Evolutionary conservation across 2,329 filamentous ascomycete species (phyloP).

Genomic region (Septoria linicola): DNA sequence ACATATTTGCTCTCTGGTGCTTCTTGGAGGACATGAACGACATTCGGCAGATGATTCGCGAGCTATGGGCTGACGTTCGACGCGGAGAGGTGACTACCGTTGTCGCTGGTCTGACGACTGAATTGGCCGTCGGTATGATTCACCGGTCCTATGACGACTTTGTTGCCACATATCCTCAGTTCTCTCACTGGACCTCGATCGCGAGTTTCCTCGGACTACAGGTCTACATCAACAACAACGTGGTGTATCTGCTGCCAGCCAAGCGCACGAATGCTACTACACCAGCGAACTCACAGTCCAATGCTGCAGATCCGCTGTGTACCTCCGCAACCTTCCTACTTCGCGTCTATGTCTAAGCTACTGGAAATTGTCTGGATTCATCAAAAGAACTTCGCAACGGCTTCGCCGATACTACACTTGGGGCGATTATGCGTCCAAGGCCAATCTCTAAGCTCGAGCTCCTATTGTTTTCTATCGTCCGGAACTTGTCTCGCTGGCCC

Average conservation of each 20-base stretch:
- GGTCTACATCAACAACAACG: neutral
- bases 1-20: constrained; percentile 12
- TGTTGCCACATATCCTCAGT: neutral
- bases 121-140: constrained; percentile 4
- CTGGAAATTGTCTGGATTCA: too few relatives aligned
- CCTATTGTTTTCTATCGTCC: too few relatives aligned
- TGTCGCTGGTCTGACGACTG: neutral
- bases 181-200: neutral
- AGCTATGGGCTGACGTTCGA: neutral
- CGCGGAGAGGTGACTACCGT: neutral
- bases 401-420: too few relatives aligned
- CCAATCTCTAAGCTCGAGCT: too few relatives aligned
- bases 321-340: too few relatives aligned
- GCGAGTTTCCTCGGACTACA: neutral
- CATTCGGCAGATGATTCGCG: neutral
- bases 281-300: too few relatives aligned
- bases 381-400: too few relatives aligned
- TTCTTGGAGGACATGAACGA: constrained; percentile 8
- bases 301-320: too few relatives aligned
- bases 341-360: too few relatives aligned
- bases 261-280: too few relatives aligned
- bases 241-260: neutral
- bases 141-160: constrained; percentile 1
- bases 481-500: too few relatives aligned
- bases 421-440: too few relatives aligned